Conservation (phyloP, 2,329 filamentous ascomycete genomes). For the Neofusicoccum laricinum region DNA sequence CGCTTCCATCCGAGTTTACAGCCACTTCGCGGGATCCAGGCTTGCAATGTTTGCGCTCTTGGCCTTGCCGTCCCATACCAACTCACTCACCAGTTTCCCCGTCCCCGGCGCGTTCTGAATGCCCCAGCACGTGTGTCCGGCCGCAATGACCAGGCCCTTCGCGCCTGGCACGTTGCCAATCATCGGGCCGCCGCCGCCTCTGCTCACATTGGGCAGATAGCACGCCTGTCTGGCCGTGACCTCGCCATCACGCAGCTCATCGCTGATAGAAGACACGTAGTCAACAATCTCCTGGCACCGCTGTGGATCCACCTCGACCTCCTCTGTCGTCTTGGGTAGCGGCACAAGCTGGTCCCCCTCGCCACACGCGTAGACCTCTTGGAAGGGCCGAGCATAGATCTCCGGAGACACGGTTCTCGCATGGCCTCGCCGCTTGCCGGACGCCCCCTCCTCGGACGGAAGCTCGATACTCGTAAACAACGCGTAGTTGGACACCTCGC, state of each 20-base stretch:
- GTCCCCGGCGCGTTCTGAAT: constrained; percentile 94
- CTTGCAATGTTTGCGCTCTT: constrained; percentile 42
- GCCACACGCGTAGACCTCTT: constrained; percentile 91
- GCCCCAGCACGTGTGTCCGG: constrained; percentile 96
- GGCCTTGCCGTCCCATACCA: constrained; percentile 44
- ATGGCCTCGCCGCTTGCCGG: constrained; percentile 14
- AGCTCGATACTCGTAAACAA: constrained; percentile 85
- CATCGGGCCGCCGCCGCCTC: constrained; percentile 65
- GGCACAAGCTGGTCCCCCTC: constrained; percentile 76
- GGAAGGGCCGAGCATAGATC: constrained; percentile 85
- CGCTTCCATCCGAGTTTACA: neutral
- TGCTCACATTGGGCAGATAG: constrained; percentile 76
- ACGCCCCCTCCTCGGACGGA: constrained; percentile 51
- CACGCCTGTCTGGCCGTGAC: constrained; percentile 81
- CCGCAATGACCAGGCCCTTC: constrained; percentile 74
- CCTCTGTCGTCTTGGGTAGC: constrained; percentile 71
- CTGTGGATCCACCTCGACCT: constrained; percentile 70
- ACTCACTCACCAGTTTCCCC: constrained; percentile 44
- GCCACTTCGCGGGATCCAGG: constrained; percentile 40
- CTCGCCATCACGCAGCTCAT: constrained; percentile 45
- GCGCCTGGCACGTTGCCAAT: constrained; percentile 68
- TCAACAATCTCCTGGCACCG: constrained; percentile 84
- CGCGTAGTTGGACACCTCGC: constrained; percentile 67
- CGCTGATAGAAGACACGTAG: constrained; percentile 64
- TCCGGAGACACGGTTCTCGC: constrained; percentile 71